Evolutionary conservation across 495 filamentous ascomycete genomes (phyloP).

Genomic region (Sabuloglossum arenarium): DNA sequence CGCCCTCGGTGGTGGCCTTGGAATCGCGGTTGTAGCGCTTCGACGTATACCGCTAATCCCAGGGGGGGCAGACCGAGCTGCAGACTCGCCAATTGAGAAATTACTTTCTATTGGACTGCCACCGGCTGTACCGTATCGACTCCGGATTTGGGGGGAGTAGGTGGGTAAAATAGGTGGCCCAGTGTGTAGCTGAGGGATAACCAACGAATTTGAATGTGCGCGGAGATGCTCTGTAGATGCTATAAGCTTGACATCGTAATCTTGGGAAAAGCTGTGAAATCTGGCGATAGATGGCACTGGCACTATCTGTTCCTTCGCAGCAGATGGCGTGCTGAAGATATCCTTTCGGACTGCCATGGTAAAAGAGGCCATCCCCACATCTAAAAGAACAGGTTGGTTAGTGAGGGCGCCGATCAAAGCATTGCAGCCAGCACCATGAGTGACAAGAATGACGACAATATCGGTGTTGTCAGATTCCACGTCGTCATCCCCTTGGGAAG

Average conservation of each 20-base stretch:
- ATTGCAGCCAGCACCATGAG: slow-evolving; percentile 96
- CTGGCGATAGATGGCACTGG: slow-evolving; percentile 10
- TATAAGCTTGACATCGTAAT: slow-evolving; percentile 55
- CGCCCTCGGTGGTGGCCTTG: background rate
- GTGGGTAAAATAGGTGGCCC: background rate
- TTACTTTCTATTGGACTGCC: background rate
- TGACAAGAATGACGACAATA: slow-evolving; percentile 73
- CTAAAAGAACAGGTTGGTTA: slow-evolving; percentile 68
- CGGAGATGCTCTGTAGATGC: slow-evolving; percentile 69
- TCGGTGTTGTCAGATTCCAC: slow-evolving; percentile 35
- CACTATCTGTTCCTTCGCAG: slow-evolving; percentile 22
- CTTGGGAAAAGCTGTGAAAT: slow-evolving; percentile 7
- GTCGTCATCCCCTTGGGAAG: slow-evolving; percentile 20
- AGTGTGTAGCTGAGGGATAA: slow-evolving; percentile 1
- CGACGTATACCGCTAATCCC: background rate
- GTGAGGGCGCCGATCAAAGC: slow-evolving; percentile 82
- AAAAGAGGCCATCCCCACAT: slow-evolving; percentile 74
- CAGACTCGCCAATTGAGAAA: background rate
- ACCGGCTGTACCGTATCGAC: background rate
- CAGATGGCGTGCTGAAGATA: slow-evolving; percentile 7
- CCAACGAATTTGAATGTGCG: slow-evolving; percentile 16
- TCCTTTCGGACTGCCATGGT: slow-evolving; percentile 69
- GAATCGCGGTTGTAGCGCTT: background rate
- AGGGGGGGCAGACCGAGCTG: background rate
- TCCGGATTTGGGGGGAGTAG: background rate